Evolutionary conservation across 805 yeast species (phyloP), one percentile per base, ranked within the genome.

Genomic region (Cyberlindnera xishuangbannaensis): DNA sequence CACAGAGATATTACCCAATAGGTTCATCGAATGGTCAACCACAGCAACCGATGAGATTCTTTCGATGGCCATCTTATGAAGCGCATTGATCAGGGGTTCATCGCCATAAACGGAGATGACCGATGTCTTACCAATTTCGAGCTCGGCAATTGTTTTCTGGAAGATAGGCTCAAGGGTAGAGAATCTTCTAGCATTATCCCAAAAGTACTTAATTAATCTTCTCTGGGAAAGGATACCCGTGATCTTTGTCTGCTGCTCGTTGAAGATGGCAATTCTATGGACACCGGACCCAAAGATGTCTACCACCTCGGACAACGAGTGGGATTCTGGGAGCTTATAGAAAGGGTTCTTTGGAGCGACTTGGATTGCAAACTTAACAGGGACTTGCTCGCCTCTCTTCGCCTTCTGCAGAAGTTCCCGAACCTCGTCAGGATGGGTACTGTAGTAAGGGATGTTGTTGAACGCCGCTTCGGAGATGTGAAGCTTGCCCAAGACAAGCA

Each of bases 211-310:
- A 34, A 90, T 73, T 47, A 86, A 65, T 50, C 97, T 74, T 56
- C 98, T 78, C 62, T 90, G 98, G 0, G 96, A 85, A 28, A 92
- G 65, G 10, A 90, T 76, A 37, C 97, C 97, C 3, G 82, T 76
- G 31, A 88, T 76, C 39, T 68, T 67, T 16, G 71, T 65, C 30
- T 65, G 69, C 13, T 62, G 58, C 15, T 56, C 56, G 51, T 76
- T 66, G 15, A 81, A 70, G 36, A 88, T 83, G 9, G 97, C 95
- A 15, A 90, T 76, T 53, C 98, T 71, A 61, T 92, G 98, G 4
- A 88, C 95, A 15, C 98, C 98, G 25, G 83, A 75, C n/a, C 97
- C 97, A 41, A 90, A 65, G 10, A 83, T 77, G 56, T 86, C 94
- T 48, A 84, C 83, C 3, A 85, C 96, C 5, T 75, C 70, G 26